Evolutionary conservation across 495 filamentous ascomycete species (phyloP), one percentile per base, ranked within the genome.

Genomic region (Xylaria nigripes): DNA sequence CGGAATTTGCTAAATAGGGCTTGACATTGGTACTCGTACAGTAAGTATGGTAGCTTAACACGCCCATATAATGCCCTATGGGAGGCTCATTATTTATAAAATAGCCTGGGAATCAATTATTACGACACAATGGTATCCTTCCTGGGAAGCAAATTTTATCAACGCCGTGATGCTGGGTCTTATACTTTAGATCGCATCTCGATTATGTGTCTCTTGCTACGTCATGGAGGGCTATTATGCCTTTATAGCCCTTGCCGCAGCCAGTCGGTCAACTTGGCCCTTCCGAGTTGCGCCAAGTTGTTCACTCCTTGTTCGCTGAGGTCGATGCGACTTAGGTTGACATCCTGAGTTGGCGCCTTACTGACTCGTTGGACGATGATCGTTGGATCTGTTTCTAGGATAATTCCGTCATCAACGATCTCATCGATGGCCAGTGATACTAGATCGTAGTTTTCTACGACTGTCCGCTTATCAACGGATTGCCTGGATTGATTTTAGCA

Each of bases 391-490:
- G 90, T 96, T 74, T 99, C 93, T 12, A 99, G 78, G 58, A 97
- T 90, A 58, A 99, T 90, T 27, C 93, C 93, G 60, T 97, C 93
- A 69, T 97, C 93, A 27, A 95, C 84, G 51, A 95, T 89, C 70
- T 99, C 93, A 70, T 99, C 93, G 51, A 97, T 87, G 41, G 91
- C 87, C 19, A 99, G 78, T 19, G 90, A 86, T 51, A 95, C 87
- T 8, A 78, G 79, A 65, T 97, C 93, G 75, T 96, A 98, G 79
- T 96, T 96, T 72, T 99, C 93, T 64, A 96, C 83, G 56, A 97
- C 87, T 9, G 92, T 97, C 56, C 93, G 87, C 77, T 96, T 96
- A 76, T 99, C 93, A 49, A 90, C 90, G 22, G 89, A 88, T 72
- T 91, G 91, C 70, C 86, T 92, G 7, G 7, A 9, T 32, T 57